phyloP scores from a whole-genome alignment of 768 basidiomycete genomes.

The Chalciporus sphaerocephalus region DNA sequence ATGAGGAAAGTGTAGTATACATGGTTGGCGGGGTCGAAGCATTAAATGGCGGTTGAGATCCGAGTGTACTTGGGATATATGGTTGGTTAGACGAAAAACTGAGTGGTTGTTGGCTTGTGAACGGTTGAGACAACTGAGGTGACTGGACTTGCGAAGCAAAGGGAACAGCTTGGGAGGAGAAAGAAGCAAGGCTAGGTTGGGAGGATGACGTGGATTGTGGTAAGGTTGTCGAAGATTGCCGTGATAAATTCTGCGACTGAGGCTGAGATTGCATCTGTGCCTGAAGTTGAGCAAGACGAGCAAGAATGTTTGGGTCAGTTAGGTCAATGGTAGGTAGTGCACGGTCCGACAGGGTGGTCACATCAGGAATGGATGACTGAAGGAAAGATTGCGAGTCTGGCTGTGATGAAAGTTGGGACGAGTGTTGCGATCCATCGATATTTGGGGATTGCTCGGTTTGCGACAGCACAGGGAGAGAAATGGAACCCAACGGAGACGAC shows the following conservation, averaged over 20 bases:
- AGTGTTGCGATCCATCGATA: background rate
- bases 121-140: background rate
- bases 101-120: conserved; percentile 13
- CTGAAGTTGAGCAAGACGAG: conserved; percentile 25
- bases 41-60: conserved; percentile 1
- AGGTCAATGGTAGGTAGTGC: conserved; percentile 14
- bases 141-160: conserved; percentile 3
- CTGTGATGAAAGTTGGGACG: conserved; percentile 1
- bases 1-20: background rate
- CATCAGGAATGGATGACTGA: background rate
- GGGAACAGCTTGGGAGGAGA: background rate
- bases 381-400: background rate
- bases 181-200: background rate
- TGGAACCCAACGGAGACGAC: background rate
- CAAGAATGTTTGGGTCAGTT: conserved; percentile 22
- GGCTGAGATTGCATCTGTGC: conserved; percentile 12
- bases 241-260: conserved; percentile 2
- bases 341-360: background rate
- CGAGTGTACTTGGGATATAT: background rate
- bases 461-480: conserved; percentile 3
- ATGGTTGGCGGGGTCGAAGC: background rate
- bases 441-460: conserved; percentile 1
- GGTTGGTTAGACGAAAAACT: background rate
- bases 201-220: background rate
- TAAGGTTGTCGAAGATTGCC: conserved; percentile 1